A percentile compares a stretch with the other conserved stretches of the same genome.
phyloP scores from a whole-genome alignment of 2,329 filamentous ascomycete genomes.

The Xylaria sp. region DNA sequence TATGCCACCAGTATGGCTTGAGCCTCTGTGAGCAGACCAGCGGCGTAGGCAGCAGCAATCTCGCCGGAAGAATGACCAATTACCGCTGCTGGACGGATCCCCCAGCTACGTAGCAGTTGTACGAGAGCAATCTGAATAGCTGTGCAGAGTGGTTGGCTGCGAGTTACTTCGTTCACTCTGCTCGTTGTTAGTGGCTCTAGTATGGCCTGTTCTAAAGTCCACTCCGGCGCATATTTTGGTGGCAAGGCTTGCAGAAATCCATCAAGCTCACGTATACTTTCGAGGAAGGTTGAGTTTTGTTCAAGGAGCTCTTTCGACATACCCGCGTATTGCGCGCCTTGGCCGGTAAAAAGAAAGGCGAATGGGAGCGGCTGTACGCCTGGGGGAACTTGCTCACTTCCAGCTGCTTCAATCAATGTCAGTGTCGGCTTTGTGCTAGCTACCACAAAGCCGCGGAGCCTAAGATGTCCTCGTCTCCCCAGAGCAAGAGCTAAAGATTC shows the following conservation, averaged over 20 bases:
- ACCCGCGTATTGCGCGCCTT: conserved; percentile 47
- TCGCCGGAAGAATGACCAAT: conserved; percentile 50
- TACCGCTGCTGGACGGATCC: conserved; percentile 20
- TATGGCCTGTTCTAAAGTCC: conserved; percentile 33
- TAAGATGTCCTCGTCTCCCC: not conserved
- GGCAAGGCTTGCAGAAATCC: conserved; percentile 15
- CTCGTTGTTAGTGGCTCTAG: conserved; percentile 4
- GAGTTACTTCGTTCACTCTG: conserved; percentile 21
- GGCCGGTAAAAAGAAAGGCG: conserved; percentile 44
- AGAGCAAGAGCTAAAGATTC: not conserved
- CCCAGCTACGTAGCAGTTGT: conserved; percentile 30
- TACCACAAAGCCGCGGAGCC: not conserved
- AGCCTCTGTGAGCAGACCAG: conserved; percentile 40
- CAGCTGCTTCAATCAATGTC: not conserved
- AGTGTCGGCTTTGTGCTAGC: not conserved
- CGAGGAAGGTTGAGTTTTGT: conserved; percentile 31
- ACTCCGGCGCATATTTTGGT: conserved; percentile 10
- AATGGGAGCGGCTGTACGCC: conserved; percentile 9
- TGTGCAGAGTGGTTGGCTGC: conserved; percentile 40
- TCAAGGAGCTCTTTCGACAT: conserved; percentile 48
- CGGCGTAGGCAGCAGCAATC: conserved; percentile 56
- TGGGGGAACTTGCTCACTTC: not conserved
- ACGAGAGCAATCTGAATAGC: conserved; percentile 43
- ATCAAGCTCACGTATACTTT: conserved; percentile 36
- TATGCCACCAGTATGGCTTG: conserved; percentile 41